Evolutionary conservation across 768 basidiomycete genomes (phyloP), one percentile per base, ranked within the genome.

Genomic region (Antrodiella citrinella): DNA sequence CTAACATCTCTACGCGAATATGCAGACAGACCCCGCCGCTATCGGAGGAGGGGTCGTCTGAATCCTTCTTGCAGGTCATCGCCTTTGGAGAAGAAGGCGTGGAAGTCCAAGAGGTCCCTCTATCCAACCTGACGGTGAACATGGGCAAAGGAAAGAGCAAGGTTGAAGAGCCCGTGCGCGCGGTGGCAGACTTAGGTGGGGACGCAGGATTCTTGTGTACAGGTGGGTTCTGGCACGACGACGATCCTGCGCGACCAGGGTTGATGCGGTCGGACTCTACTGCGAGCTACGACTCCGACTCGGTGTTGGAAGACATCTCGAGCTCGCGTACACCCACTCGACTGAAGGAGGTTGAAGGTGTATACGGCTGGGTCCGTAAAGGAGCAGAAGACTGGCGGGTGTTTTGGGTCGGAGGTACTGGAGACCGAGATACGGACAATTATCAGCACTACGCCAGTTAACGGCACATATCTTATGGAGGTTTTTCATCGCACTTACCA

Each of bases 281-380:
- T 7, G 54, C 71, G 35, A 77, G 76, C 57, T 62, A 60, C 18
- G 44, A 38, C 26, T 35, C 39, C 9, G 41, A 52, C 40, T 78
- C 82, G 12, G 82, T 80, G 44, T 58, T 80, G 5, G 51, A 65
- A 1, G 69, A 67, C 22, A 40, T 44, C 35, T 62, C 67, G 57
- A 35, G 30, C 30, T 35, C 30, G 30, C 30, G 30, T 7, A 35
- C 30, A 15, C 30, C 30, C 15, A 35, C 30, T 15, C 7, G 30
- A 15, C 59, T 80, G 61, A 73, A 71, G 58, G 67, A 65, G 19
- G 78, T 82, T 50, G 72, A 82, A 51, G 89, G 89, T 4, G 65
- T 85, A 4, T 92, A 91, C 62, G 88, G 78, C 0, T 91, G 89
- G 88, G 74, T 80, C 65, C 68, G 79, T 57, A 88, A 83, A 59